phyloP scores from a whole-genome alignment of 129 eudicot species.

The Helichrysum umbraculigerum region DNA sequence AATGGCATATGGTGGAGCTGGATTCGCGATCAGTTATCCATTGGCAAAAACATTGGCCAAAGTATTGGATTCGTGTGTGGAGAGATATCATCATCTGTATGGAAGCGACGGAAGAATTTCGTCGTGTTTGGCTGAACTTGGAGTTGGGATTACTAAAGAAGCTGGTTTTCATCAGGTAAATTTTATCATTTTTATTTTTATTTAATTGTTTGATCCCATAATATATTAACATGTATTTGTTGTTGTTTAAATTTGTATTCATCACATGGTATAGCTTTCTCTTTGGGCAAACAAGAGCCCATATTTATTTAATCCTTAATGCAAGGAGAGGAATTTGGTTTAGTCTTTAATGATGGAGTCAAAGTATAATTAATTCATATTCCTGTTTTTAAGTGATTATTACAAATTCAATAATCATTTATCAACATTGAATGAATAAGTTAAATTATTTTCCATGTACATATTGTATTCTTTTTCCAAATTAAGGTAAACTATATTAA shows the following conservation, averaged over 20 bases:
- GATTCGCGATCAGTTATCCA: slow-evolving; percentile 87
- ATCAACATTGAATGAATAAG: too few species aligned
- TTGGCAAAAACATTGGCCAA: slow-evolving; percentile 71
- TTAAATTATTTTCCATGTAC: background rate
- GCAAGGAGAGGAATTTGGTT: too few species aligned
- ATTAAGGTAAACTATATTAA: too few species aligned
- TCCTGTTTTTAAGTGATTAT: background rate
- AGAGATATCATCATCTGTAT: slow-evolving; percentile 71
- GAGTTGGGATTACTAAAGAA: slow-evolving; percentile 66
- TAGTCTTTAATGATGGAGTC: background rate
- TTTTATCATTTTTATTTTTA: background rate
- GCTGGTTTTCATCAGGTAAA: slow-evolving; percentile 90
- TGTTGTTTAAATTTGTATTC: background rate
- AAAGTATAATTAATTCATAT: background rate
- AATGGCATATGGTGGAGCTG: slow-evolving; percentile 93
- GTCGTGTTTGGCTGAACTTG: slow-evolving; percentile 83
- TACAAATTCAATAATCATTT: background rate
- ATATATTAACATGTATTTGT: too few species aligned
- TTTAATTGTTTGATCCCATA: too few species aligned
- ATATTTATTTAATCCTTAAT: too few species aligned
- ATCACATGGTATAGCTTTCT: background rate
- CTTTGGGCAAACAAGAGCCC: background rate
- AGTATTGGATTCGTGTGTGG: slow-evolving; percentile 81
- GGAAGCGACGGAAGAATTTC: slow-evolving; percentile 86
- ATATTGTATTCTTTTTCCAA: background rate